phyloP scores from a whole-genome alignment of 1,284 basidiomycete genomes.

The Cystobasidiaceae sp. region DNA sequence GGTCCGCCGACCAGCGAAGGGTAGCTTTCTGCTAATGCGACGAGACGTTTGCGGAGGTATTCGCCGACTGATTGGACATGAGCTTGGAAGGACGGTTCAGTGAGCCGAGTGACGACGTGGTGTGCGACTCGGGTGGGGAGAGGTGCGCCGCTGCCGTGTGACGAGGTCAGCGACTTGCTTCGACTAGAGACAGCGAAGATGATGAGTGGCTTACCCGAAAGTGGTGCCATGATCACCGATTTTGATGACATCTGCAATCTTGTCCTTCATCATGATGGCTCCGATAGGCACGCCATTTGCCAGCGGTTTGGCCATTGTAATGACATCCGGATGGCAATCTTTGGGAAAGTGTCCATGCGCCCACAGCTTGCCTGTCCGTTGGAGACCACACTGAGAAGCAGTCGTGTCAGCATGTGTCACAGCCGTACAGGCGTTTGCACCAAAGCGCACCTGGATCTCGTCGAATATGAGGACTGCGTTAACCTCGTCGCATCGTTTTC shows the following conservation, averaged over 20 bases:
- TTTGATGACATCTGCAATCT: conserved; percentile 72
- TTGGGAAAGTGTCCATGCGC: conserved; percentile 77
- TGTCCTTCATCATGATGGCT: conserved; percentile 83
- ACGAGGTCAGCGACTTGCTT: not conserved
- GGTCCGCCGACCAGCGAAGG: conserved; percentile 60
- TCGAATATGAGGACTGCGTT: conserved; percentile 94
- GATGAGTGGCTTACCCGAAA: conserved; percentile 45
- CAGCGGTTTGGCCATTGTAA: conserved; percentile 95
- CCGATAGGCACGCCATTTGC: conserved; percentile 97
- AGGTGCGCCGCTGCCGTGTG: conserved; percentile 93
- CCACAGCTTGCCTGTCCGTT: conserved; percentile 86
- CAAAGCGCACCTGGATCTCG: conserved; percentile 82
- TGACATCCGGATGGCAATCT: conserved; percentile 93
- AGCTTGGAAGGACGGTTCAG: conserved; percentile 55
- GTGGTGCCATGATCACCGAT: conserved; percentile 53
- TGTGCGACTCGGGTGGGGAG: conserved; percentile 83
- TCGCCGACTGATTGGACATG: conserved; percentile 57
- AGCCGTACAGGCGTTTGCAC: no score
- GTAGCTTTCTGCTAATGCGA: conserved; percentile 63
- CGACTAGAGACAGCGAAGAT: not conserved
- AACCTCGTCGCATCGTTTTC: conserved; percentile 79
- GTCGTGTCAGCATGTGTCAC: conserved; percentile 12
- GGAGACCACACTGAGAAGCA: conserved; percentile 75
- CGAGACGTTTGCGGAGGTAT: conserved; percentile 52
- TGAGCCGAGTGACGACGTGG: conserved; percentile 73